A percentile compares a stretch with the other conserved stretches of the same genome.
These are phyloP conservation scores for Mariannaea sp. DNA, from an alignment of 2,329 filamentous ascomycete genomes.

Conservation along the genomic window DNA sequence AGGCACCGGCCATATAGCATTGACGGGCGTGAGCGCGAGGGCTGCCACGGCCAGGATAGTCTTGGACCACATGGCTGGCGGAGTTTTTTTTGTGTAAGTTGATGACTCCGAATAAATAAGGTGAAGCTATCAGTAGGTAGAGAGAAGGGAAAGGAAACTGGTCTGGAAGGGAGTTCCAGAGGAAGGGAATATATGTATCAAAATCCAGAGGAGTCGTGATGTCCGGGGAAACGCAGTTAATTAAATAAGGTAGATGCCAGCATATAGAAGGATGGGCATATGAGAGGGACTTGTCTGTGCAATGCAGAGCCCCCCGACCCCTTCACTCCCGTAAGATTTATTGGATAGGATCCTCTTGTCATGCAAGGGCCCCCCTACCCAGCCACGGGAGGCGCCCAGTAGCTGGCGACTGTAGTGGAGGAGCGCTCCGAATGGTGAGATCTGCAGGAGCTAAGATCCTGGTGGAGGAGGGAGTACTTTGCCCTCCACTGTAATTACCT, in stretches of 20 bases:
- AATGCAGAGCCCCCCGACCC: too few species aligned
- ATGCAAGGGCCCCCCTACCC: conserved; percentile 17
- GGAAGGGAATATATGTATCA: too few species aligned
- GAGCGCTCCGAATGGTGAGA: conserved; percentile 11
- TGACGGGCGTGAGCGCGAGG: conserved; percentile 47
- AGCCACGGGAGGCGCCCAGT: conserved; percentile 12
- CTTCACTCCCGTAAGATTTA: conserved; percentile 13
- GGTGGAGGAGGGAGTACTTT: conserved; percentile 3
- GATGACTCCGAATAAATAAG: not conserved
- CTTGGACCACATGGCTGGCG: conserved; percentile 37
- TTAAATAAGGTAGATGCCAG: conserved; percentile 36
- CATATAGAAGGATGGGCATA: too few species aligned
- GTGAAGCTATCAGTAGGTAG: not conserved
- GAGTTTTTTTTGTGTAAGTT: not conserved
- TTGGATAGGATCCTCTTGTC: conserved; percentile 8
- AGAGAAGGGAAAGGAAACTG: too few species aligned
- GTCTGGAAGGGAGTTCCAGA: too few species aligned
- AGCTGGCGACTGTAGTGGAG: conserved; percentile 6
- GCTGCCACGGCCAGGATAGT: conserved; percentile 47
- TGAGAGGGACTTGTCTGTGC: too few species aligned
- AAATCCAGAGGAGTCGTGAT: too few species aligned
- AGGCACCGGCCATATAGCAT: conserved; percentile 65
- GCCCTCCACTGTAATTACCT: too few species aligned
- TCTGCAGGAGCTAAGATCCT: conserved; percentile 18
- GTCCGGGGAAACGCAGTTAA: too few species aligned